Base-by-base conservation (phyloP, 2,329 filamentous ascomycete species). In the Trichoderma lentiforme region DNA sequence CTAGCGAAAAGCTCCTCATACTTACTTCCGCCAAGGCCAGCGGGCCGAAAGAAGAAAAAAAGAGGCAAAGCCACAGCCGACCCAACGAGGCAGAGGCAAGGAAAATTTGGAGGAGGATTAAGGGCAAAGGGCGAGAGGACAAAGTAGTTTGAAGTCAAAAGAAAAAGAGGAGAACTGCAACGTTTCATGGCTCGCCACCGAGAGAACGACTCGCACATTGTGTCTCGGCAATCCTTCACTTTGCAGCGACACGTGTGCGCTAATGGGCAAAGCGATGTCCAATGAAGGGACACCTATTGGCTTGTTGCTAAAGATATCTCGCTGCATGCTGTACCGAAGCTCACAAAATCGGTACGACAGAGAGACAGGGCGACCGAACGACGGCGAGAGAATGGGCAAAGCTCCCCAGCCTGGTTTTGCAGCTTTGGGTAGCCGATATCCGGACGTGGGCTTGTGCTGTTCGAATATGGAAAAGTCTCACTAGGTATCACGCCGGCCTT, bases 241-340 rank as follows among this genome's bases (percentile, higher is more conserved):
- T 70, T 47, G 24, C 67, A 70, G 57, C 67, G 57, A 70, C 57
- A 70, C 67, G 30, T 53, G 57, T 70, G 56, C 67, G 58, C 67
- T 70, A 70, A 62, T 43, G 39, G 57, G 28, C 21, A 28, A 39
- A 36, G 39, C 26, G 15, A 26, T 39, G 18, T 53, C 57, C 67
- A 70, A 62, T 62, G 67, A 58, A 36, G 21, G 21, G 43, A 21
- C 43, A n/a, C 12, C 28, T 21, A n/a, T 18, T 34, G 57, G 28
- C 4, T 34, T 70, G 30, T 53, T 70, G 67, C 67, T 70, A 70
- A 70, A 70, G 67, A 70, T 70, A 70, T 62, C 66, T 61, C 58
- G 26, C 56, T 51, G 66, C 53, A 69, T 69, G 47, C 47, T 67
- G 15, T 24, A 11, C 56, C 30, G 26, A 24, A 39, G 58, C 56